Base-by-base conservation (phyloP, 352 stramenopile species). In the Blastocystis sp. region DNA sequence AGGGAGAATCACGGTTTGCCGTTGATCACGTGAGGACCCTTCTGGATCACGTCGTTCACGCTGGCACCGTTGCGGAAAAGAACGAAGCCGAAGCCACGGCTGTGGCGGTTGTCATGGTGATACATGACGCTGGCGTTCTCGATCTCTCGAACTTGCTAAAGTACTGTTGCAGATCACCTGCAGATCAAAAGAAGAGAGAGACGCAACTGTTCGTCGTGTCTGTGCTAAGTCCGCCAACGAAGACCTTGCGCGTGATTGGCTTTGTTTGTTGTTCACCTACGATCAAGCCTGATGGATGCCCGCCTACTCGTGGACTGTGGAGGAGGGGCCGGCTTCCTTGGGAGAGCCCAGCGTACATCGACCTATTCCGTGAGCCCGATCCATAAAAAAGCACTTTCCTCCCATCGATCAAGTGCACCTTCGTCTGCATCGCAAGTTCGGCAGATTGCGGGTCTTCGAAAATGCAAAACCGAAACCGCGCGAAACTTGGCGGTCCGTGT, bases 401-500 rank as follows among this genome's bases (percentile, higher is more conserved):
- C 19, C 74, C 74, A 48, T 84, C 74, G 45, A 84, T 84, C 2
- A 48, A 70, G 45, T 84, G 74, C n/a, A 59, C 56, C 45, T 66
- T 84, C 23, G 74, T 84, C 56, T 70, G 2, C 74, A 84, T 84
- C n/a, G 74, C 74, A 14, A 84, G 56, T 69, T 84, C 74, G 14
- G 74, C 74, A 3, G 74, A 84, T 62, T 53, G 19, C 21, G 74
- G 56, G 56, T 84, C 69, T 69, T 84, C 74, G 61, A 84, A 84
- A 23, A 84, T 84, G 61, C 74, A 84, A 84, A 84, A 84, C 74
- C 74, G n/a, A 84, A 84, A 43, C 74, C 74, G 28, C 74, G 45
- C 45, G 74, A 84, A 2, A 84, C 74, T 53, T 84, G 74, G 17
- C 74, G 74, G 40, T 84, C 74, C n/a, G 74, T 84, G 17, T 84